Conservation (phyloP, 768 basidiomycete genomes). For the Wakefieldia striispora region DNA sequence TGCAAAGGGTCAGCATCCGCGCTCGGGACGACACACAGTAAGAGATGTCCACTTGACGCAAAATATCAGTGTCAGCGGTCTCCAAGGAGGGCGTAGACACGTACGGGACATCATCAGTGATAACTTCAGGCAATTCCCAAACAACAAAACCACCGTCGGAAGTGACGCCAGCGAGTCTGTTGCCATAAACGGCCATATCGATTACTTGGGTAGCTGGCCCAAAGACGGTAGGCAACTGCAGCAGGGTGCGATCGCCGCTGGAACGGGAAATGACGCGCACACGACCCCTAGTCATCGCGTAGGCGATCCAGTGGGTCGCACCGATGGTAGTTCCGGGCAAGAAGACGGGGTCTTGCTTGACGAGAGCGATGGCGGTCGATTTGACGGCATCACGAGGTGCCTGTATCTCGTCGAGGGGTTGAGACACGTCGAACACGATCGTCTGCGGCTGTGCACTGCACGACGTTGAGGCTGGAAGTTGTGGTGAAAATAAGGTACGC, state of each 20-base stretch:
- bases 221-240: conserved; percentile 71
- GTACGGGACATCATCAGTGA: conserved; percentile 85
- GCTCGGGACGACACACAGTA: conserved; percentile 67
- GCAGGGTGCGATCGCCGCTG: conserved; percentile 81
- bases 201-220: conserved; percentile 60
- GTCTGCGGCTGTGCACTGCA: conserved; percentile 61
- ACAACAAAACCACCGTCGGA: conserved; percentile 88
- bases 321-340: conserved; percentile 86
- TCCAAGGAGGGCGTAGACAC: conserved; percentile 28
- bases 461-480: neutral
- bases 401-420: conserved; percentile 69
- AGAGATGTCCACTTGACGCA: conserved; percentile 53
- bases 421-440: conserved; percentile 74
- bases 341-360: conserved; percentile 82
- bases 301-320: conserved; percentile 90
- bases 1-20: conserved; percentile 61
- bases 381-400: conserved; percentile 75
- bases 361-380: conserved; percentile 87
- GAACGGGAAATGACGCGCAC: conserved; percentile 87
- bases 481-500: conserved; percentile 15
- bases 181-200: conserved; percentile 84
- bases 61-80: conserved; percentile 5
- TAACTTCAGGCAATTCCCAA: conserved; percentile 81
- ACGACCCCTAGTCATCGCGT: conserved; percentile 90
- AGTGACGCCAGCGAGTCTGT: conserved; percentile 81